Base-by-base conservation (phyloP, 108 stramenopile species). In the Nannochloropsis salina region DNA sequence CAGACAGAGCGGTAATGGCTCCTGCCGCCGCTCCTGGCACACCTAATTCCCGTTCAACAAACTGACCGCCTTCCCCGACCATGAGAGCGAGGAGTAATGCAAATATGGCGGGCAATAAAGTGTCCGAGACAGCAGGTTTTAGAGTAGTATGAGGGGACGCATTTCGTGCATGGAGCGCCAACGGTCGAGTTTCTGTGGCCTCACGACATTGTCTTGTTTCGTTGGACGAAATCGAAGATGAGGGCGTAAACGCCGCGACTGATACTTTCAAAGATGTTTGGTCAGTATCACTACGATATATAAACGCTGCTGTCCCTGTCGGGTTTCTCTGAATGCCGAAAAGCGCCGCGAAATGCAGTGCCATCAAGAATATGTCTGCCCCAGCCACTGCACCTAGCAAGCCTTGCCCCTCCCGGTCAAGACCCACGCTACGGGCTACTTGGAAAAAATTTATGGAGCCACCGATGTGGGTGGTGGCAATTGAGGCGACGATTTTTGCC, bases 331-430 rank as follows among this genome's bases (percentile, higher is more conserved):
- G 45, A 3, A 81, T 84, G 40, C 84, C 88, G 42, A 85, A 45
- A 9, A 88, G 51, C 9, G 43, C 80, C 40, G 88, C 82, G 43
- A 88, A 88, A 45, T 88, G 85, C 31, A 85, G 18, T 22, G 85
- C 85, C 88, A 88, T 88, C 41, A 88, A 81, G 31, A 88, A 85
- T 15, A 88, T 74, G 44, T 88, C 88, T 41, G 83, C 61, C 22
- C 84, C 88, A n/a, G 88, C 88, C 12, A 88, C 45, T 42, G 88
- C 84, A 9, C 88, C 84, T 41, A 88, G 82, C 31, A 88, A 12
- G 10, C 84, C 85, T 8, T 45, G 80, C 22, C 84, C 88, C 42
- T 83, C 88, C 45, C n/a, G 61, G n/a, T 74, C 61, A 15, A 74
- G 6, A 74, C 61, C 61, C 4, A 74, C 61, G 6, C 20, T n/a